Evolutionary conservation across 805 yeast species (phyloP), one percentile per base, ranked within the genome.

Genomic region (Candida ipomoeae): DNA sequence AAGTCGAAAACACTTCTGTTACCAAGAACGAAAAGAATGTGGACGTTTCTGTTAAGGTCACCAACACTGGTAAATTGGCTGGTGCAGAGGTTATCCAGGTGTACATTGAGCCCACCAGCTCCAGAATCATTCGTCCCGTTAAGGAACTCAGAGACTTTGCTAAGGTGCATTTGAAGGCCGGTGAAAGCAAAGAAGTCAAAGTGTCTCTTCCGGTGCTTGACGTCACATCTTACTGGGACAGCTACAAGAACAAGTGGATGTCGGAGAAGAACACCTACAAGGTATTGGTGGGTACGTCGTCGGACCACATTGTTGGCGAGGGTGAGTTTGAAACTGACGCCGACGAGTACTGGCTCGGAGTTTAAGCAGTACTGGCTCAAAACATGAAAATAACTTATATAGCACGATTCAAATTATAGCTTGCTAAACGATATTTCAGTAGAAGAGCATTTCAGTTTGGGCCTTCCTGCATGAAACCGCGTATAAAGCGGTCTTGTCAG

Each of bases 141-240:
- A 66, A 66, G 46, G 70, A 66, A 49, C 61, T 67, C 48, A 63
- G 62, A 49, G 70, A 65, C 26, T 66, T 60, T 46, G 68, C 59
- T 41, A 67, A 67, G 55, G 65, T 63, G 13, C 17, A 32, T 15
- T 55, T 67, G 44, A 52, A 53, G 35, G 51, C 60, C 1, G 63
- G 63, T 3, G 49, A 56, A 41, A 23, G 48, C 26, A 52, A 50
- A 29, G 29, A 43, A 5, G 64, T 62, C 13, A 34, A 46, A 3
- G 48, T 65, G 26, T 48, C 51, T 18, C 52, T 65, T 33, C 54
- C 61, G 1, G 46, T 60, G 40, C 64, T 62, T 41, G 68, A 67
- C 33, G 60, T 66, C 14, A 55, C 63, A 6, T 66, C 70, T 1
- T 67, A 57, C 57, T 67, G 57, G 53, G 69, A 67, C 52, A 63